Conservation (phyloP, 352 stramenopile genomes). For the Elongisporangium anandrum region DNA sequence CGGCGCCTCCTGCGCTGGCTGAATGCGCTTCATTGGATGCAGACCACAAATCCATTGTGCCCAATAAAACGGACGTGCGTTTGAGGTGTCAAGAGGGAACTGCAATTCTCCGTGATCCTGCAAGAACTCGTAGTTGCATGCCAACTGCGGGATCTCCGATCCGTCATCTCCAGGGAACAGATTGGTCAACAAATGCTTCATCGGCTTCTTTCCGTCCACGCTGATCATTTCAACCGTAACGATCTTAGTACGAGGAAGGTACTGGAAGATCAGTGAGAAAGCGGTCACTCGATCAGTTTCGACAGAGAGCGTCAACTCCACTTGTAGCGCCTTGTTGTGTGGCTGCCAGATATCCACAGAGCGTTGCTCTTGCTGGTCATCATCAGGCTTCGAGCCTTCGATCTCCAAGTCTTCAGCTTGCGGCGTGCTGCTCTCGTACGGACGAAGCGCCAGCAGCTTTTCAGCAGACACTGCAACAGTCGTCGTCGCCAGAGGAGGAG, state of each 20-base stretch:
- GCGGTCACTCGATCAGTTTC: constrained; percentile 14
- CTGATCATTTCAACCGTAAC: constrained; percentile 52
- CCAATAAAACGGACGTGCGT: constrained; percentile 62
- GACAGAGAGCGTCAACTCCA: constrained; percentile 40
- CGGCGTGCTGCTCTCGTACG: constrained; percentile 19
- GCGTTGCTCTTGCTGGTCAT: constrained; percentile 12
- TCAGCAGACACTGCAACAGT: constrained; percentile 27
- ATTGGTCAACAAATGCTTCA: constrained; percentile 37
- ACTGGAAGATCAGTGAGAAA: constrained; percentile 63
- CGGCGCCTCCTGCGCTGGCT: constrained; percentile 2
- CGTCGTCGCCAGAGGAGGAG: constrained; percentile 6
- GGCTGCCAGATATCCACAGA: constrained; percentile 43
- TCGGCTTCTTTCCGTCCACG: neutral
- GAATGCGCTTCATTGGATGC: constrained; percentile 36
- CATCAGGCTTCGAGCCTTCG: constrained; percentile 12
- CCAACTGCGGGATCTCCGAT: constrained; percentile 27
- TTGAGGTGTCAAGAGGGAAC: constrained; percentile 30
- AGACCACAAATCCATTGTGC: constrained; percentile 73
- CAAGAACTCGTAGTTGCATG: constrained; percentile 46
- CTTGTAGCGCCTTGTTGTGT: constrained; percentile 42
- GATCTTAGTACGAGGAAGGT: constrained; percentile 44
- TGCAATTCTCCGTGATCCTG: constrained; percentile 27
- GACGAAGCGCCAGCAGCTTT: constrained; percentile 39
- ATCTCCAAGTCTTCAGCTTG: constrained; percentile 30
- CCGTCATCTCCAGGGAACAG: constrained; percentile 66